Evolutionary conservation across 139 green algal genomes (phyloP).

Genomic region (Chlorella vulgaris): DNA sequence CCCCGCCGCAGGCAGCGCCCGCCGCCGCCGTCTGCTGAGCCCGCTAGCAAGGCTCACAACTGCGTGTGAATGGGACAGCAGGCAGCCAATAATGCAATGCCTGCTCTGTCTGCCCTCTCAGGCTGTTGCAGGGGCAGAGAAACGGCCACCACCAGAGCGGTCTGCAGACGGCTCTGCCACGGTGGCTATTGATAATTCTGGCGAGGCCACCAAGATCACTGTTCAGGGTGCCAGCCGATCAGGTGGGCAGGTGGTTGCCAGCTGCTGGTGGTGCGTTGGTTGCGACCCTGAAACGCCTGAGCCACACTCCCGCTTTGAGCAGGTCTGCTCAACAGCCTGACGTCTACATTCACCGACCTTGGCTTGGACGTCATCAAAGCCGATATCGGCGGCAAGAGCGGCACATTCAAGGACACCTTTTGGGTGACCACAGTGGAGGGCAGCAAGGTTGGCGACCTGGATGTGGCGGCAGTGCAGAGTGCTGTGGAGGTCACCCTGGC

Average conservation of each 20-base stretch:
- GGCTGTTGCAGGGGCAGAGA: background rate
- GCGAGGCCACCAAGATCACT: constrained; percentile 6
- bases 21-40: too few relatives aligned
- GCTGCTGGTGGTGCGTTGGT: too few relatives aligned
- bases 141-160: background rate
- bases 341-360: constrained; percentile 76
- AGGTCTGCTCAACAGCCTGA: constrained; percentile 79
- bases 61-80: too few relatives aligned
- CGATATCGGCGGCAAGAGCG: constrained; percentile 53
- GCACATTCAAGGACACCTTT: constrained; percentile 79
- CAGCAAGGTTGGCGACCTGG: constrained; percentile 20
- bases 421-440: constrained; percentile 69
- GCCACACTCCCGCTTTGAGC: too few relatives aligned
- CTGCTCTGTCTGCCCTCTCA: too few relatives aligned
- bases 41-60: too few relatives aligned
- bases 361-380: constrained; percentile 78
- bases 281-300: too few relatives aligned
- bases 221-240: constrained; percentile 15
- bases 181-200: background rate
- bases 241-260: background rate
- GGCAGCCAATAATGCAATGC: too few relatives aligned
- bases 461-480: constrained; percentile 21
- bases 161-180: background rate
- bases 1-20: too few relatives aligned
- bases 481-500: constrained; percentile 26